Conservation (phyloP, 2,329 filamentous ascomycete genomes). For the Fusarium pseudograminearum region DNA sequence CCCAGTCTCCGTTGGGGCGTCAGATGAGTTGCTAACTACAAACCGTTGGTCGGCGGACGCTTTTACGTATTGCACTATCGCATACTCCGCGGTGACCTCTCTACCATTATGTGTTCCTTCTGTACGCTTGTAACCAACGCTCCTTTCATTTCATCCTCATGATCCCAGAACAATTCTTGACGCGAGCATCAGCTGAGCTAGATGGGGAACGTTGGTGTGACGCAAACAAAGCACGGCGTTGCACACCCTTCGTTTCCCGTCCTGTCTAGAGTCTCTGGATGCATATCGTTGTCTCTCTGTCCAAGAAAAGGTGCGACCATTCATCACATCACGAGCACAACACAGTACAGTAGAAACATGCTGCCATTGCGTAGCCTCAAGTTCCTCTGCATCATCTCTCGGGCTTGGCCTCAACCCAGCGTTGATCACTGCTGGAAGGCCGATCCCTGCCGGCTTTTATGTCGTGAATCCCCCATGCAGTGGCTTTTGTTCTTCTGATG, state of each 20-base stretch:
- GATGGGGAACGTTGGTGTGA: conserved; percentile 29
- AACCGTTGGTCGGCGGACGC: conserved; percentile 5
- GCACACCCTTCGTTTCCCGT: conserved; percentile 45
- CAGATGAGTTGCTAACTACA: neutral
- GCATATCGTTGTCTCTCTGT: conserved; percentile 40
- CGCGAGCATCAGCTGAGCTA: conserved; percentile 25
- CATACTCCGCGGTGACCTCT: neutral
- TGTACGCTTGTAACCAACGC: conserved; percentile 27
- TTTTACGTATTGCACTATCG: conserved; percentile 6
- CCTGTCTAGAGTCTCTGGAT: conserved; percentile 34
- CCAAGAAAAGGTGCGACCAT: conserved; percentile 18
- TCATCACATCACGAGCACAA: conserved; percentile 1
- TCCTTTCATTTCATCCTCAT: conserved; percentile 9
- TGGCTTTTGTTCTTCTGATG: conserved; percentile 23
- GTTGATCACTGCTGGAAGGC: conserved; percentile 11
- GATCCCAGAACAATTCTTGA: conserved; percentile 22
- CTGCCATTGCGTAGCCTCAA: conserved; percentile 35
- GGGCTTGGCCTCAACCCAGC: conserved; percentile 25
- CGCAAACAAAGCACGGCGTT: conserved; percentile 45
- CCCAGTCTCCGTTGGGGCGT: conserved; percentile 4
- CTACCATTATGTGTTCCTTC: neutral
- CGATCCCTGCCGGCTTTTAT: conserved; percentile 25
- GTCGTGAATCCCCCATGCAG: conserved; percentile 25
- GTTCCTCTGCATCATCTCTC: conserved; percentile 44
- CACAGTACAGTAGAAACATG: conserved; percentile 18